Evolutionary conservation across 805 yeast species (phyloP).

Genomic region (Tetrapisispora phaffii): DNA sequence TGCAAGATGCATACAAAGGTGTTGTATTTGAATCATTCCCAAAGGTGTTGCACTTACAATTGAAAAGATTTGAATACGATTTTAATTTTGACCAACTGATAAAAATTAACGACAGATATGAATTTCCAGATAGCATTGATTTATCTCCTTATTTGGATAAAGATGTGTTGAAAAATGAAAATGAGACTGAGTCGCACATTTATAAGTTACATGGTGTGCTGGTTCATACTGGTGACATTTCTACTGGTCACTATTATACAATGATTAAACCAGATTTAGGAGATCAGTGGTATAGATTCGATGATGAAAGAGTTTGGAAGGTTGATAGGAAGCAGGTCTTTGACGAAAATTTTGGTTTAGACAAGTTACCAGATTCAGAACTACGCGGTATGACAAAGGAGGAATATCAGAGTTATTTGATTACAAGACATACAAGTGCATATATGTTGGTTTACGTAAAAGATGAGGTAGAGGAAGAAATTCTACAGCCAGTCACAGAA

Average conservation of each 20-base stretch:
- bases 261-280: slow-evolving; percentile 70
- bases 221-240: slow-evolving; percentile 92
- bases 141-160: slow-evolving; percentile 68
- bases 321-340: slow-evolving; percentile 79
- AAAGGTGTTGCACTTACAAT: slow-evolving; percentile 83
- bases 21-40: slow-evolving; percentile 88
- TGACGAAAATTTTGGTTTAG: slow-evolving; percentile 86
- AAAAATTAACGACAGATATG: slow-evolving; percentile 86
- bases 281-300: slow-evolving; percentile 81
- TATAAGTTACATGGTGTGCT: slow-evolving; percentile 87
- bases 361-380: slow-evolving; percentile 41
- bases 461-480: slow-evolving; percentile 43
- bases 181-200: slow-evolving; percentile 20
- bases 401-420: slow-evolving; percentile 52
- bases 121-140: slow-evolving; percentile 77
- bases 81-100: slow-evolving; percentile 79
- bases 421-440: slow-evolving; percentile 84
- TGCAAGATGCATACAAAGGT: slow-evolving; percentile 95
- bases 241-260: slow-evolving; percentile 94
- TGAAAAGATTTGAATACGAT: slow-evolving; percentile 91
- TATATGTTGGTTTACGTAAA: slow-evolving; percentile 93
- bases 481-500: slow-evolving; percentile 49
- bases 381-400: slow-evolving; percentile 43
- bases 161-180: slow-evolving; percentile 25
- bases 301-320: slow-evolving; percentile 88